Conservation (phyloP, 1,284 basidiomycete genomes). For the Pseudomicrostroma phylloplanum region DNA sequence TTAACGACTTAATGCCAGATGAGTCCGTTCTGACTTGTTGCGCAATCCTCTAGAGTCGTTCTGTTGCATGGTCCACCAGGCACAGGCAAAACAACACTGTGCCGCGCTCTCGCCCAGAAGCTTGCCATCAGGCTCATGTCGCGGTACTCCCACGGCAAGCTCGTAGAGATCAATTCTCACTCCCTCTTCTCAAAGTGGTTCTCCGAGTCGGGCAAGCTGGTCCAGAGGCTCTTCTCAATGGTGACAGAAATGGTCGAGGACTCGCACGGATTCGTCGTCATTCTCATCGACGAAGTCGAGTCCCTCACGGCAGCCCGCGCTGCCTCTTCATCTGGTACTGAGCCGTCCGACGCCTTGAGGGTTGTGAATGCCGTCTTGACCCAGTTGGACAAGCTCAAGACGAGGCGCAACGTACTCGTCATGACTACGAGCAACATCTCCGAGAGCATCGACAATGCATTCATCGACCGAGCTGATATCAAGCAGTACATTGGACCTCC, state of each 20-base stretch:
- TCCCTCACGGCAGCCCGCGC: constrained; percentile 86
- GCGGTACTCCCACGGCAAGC: constrained; percentile 71
- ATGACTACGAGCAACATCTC: constrained; percentile 95
- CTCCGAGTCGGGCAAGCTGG: constrained; percentile 95
- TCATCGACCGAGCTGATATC: constrained; percentile 93
- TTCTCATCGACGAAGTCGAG: constrained; percentile 97
- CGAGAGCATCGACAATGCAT: constrained; percentile 89
- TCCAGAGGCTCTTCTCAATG: constrained; percentile 82
- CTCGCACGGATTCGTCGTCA: constrained; percentile 80
- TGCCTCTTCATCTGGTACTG: constrained; percentile 85
- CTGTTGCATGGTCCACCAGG: constrained; percentile 94
- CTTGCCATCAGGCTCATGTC: constrained; percentile 80
- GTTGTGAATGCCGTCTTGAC: constrained; percentile 96
- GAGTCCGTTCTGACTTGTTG: background rate
- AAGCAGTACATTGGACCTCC: constrained; percentile 90
- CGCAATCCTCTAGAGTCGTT: constrained; percentile 60
- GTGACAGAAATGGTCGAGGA: constrained; percentile 83
- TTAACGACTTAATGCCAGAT: background rate
- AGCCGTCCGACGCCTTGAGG: constrained; percentile 89
- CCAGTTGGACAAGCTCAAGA: constrained; percentile 89
- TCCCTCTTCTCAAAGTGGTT: constrained; percentile 58
- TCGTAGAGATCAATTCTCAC: constrained; percentile 81
- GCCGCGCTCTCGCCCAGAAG: constrained; percentile 90
- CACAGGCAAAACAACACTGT: constrained; percentile 93
- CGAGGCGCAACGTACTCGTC: constrained; percentile 83